phyloP scores from a whole-genome alignment of 2,329 filamentous ascomycete species.

The Cylindrodendrum hubeiense region DNA sequence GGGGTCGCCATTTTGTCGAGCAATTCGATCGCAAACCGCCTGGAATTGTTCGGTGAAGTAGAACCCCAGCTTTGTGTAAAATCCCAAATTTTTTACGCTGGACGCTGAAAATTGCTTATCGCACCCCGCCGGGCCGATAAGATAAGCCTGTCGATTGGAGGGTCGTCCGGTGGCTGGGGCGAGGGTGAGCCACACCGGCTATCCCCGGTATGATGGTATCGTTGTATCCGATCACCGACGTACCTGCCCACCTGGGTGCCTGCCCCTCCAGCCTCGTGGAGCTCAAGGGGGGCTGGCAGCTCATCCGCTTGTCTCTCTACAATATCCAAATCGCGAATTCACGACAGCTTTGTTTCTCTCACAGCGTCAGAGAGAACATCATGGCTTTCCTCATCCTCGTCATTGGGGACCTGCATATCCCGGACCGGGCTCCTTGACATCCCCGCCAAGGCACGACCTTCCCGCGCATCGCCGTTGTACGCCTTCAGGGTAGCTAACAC shows the following conservation, averaged over 20 bases:
- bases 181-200: slow-evolving; percentile 28
- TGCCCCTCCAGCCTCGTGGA: slow-evolving; percentile 47
- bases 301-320: slow-evolving; percentile 30
- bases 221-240: slow-evolving; percentile 46
- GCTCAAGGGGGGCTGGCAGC: slow-evolving; percentile 42
- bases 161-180: slow-evolving; percentile 9
- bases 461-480: slow-evolving; percentile 17
- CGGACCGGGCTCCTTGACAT: slow-evolving; percentile 92
- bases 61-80: slow-evolving; percentile 38
- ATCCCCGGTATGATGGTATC: slow-evolving; percentile 44
- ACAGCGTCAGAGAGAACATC: slow-evolving; percentile 55
- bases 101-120: slow-evolving; percentile 45
- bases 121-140: slow-evolving; percentile 45
- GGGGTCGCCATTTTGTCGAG: slow-evolving; percentile 59
- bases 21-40: slow-evolving; percentile 45
- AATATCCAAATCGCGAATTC: slow-evolving; percentile 35
- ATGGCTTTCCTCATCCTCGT: slow-evolving; percentile 92
- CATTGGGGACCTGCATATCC: slow-evolving; percentile 94
- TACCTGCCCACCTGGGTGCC: slow-evolving; percentile 32
- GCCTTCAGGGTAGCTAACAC: slow-evolving; percentile 41
- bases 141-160: slow-evolving; percentile 8
- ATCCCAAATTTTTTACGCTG: slow-evolving; percentile 44
- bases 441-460: slow-evolving; percentile 78
- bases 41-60: slow-evolving; percentile 45
- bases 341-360: slow-evolving; percentile 38